These are phyloP conservation scores for Ogataea trehaloabstinens DNA, from an alignment of 805 yeast species.

Conservation along the genomic window DNA sequence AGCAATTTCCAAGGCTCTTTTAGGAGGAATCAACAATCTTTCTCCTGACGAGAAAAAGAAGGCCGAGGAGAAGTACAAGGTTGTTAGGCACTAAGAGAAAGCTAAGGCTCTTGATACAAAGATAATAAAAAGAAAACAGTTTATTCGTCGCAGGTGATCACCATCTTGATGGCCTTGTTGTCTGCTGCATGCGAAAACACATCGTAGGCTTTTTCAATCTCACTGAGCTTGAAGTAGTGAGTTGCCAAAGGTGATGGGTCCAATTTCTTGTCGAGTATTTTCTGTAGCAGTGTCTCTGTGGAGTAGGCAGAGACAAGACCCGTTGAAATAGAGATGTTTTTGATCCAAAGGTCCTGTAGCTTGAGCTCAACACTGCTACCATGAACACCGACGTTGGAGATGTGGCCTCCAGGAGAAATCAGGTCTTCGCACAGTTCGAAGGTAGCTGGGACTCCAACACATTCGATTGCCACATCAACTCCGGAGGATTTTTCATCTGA, in stretches of 20 bases:
- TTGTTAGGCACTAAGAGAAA: slow-evolving; percentile 1
- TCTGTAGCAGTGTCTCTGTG: slow-evolving; percentile 36
- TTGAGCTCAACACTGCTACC: slow-evolving; percentile 41
- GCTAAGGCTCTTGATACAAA: too few relatives aligned
- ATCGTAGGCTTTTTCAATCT: slow-evolving; percentile 60
- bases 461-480: slow-evolving; percentile 62
- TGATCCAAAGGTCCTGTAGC: slow-evolving; percentile 45
- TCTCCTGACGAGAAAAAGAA: slow-evolving; percentile 62
- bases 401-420: slow-evolving; percentile 58
- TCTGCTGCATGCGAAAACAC: slow-evolving; percentile 52
- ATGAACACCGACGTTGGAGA: slow-evolving; percentile 63
- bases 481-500: slow-evolving; percentile 38
- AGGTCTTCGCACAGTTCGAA: slow-evolving; percentile 57
- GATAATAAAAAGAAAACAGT: not conserved
- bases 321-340: slow-evolving; percentile 43
- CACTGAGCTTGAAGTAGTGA: slow-evolving; percentile 53
- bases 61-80: slow-evolving; percentile 65
- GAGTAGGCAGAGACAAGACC: slow-evolving; percentile 50
- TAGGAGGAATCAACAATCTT: slow-evolving; percentile 80
- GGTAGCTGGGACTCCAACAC: slow-evolving; percentile 64
- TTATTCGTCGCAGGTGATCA: slow-evolving; percentile 20
- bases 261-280: slow-evolving; percentile 36
- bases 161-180: slow-evolving; percentile 54
- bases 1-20: slow-evolving; percentile 75
- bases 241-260: slow-evolving; percentile 55